phyloP scores from a whole-genome alignment of 495 filamentous ascomycete species.

The Annulohypoxylon moriforme region DNA sequence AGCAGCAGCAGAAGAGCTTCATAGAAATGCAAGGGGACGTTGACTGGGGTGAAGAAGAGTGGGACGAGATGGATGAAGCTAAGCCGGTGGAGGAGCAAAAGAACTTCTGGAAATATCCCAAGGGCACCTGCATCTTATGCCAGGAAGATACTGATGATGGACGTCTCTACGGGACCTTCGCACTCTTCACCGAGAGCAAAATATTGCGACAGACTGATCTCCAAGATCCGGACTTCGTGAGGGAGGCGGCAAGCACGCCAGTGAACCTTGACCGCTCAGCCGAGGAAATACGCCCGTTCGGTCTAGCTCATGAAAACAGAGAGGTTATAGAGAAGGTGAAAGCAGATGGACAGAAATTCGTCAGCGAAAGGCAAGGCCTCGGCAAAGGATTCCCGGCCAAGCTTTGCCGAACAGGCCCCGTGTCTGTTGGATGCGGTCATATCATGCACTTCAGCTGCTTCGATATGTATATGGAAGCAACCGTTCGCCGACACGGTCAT shows the following conservation, averaged over 20 bases:
- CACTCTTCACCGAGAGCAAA: conserved; percentile 84
- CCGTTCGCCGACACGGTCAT: conserved; percentile 81
- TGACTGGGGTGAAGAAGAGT: conserved; percentile 85
- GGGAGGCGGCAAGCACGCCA: conserved; percentile 82
- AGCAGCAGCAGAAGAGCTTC: conserved; percentile 95
- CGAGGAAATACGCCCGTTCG: conserved; percentile 85
- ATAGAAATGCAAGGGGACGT: conserved; percentile 84
- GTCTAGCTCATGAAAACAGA: conserved; percentile 87
- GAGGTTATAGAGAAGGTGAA: conserved; percentile 79
- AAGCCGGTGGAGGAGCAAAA: conserved; percentile 68
- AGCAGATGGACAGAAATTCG: conserved; percentile 73
- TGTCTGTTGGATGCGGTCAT: conserved; percentile 92
- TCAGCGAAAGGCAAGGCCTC: conserved; percentile 80
- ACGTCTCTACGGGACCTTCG: conserved; percentile 90
- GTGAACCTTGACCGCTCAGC: conserved; percentile 84
- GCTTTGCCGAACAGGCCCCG: conserved; percentile 76
- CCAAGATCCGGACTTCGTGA: conserved; percentile 81
- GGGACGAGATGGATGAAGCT: conserved; percentile 68
- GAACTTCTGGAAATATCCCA: conserved; percentile 92
- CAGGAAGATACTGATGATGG: conserved; percentile 95
- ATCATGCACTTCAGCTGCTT: conserved; percentile 99
- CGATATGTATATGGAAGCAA: conserved; percentile 86
- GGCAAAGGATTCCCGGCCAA: conserved; percentile 86
- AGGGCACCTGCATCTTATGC: conserved; percentile 93
- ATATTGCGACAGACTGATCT: conserved; percentile 89